Percentiles rank a stretch among this genome's conserved stretches.
phyloP scores from a whole-genome alignment of 139 green algal species.

The Nannochloris sp. region DNA sequence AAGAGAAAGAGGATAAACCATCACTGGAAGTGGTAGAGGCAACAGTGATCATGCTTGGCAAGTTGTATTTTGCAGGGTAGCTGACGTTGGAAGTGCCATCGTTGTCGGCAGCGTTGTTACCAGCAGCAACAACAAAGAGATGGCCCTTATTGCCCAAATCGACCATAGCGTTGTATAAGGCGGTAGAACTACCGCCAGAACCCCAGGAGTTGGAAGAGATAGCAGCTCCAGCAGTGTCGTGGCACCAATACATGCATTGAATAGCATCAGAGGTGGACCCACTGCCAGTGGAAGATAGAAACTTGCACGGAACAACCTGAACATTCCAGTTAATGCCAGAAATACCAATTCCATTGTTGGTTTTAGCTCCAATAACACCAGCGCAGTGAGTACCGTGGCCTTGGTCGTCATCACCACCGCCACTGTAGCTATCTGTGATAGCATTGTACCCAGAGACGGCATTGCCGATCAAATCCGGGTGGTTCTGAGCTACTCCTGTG shows the following conservation, averaged over 20 bases:
- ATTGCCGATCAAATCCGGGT: conserved; percentile 50
- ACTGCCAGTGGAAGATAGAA: conserved; percentile 4
- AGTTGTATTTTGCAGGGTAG: conserved; percentile 8
- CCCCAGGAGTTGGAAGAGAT: conserved; percentile 36
- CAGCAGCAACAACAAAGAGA: conserved; percentile 31
- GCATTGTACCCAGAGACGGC: conserved; percentile 28
- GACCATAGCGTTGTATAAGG: conserved; percentile 21
- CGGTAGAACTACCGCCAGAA: conserved; percentile 6
- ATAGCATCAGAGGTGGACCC: conserved; percentile 32
- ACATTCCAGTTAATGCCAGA: conserved; percentile 15
- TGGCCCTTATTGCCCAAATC: background rate
- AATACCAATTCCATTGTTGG: conserved; percentile 11
- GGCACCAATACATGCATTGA: conserved; percentile 28
- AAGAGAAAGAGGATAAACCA: conserved; percentile 1
- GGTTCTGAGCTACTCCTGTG: conserved; percentile 49
- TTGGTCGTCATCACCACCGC: conserved; percentile 21
- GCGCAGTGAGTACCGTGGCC: conserved; percentile 48
- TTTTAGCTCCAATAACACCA: conserved; percentile 35
- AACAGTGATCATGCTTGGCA: conserved; percentile 4
- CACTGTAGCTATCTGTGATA: no score
- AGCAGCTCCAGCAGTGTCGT: conserved; percentile 1
- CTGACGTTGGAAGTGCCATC: background rate
- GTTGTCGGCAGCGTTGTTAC: conserved; percentile 10
- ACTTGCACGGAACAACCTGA: conserved; percentile 21
- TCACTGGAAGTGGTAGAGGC: conserved; percentile 2